Percentiles rank a stretch among this genome's conserved stretches.
Conservation (phyloP, 148 eudicot species). For the Nepenthes mirabilis region DNA sequence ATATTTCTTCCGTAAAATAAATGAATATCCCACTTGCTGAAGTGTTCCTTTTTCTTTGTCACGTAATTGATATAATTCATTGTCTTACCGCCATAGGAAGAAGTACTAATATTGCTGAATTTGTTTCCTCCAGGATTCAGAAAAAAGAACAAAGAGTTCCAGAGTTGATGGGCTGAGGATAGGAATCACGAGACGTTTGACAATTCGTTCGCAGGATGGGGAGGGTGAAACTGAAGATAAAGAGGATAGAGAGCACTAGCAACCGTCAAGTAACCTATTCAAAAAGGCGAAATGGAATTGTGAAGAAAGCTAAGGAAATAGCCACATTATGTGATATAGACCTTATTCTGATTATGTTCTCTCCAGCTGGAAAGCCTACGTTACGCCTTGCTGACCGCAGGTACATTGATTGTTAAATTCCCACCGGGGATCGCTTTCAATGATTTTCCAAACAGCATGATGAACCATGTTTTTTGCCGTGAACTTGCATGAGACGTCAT, state of each 20-base stretch:
- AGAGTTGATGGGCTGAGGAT: constrained; percentile 3
- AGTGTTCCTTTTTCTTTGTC: no score
- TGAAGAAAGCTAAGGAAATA: constrained; percentile 65
- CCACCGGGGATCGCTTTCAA: not conserved
- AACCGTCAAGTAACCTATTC: constrained; percentile 71
- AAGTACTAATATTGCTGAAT: no score
- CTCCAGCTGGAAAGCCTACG: constrained; percentile 70
- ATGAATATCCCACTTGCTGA: no score
- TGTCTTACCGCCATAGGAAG: not conserved
- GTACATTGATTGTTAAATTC: constrained; percentile 19
- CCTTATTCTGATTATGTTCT: constrained; percentile 58
- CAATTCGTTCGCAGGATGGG: constrained; percentile 42
- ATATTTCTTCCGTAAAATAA: no score
- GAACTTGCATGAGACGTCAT: no score
- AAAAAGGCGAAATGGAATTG: constrained; percentile 54
- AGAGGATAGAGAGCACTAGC: constrained; percentile 56
- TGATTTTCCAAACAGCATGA: no score
- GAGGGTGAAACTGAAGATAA: constrained; percentile 74
- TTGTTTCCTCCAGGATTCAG: not conserved
- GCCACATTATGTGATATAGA: constrained; percentile 70
- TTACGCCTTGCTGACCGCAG: constrained; percentile 59
- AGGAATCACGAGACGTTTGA: constrained; percentile 9
- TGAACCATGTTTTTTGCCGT: no score
- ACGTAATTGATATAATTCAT: not conserved
- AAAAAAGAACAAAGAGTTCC: constrained; percentile 1